phyloP scores from a whole-genome alignment of 257 asterid genomes.

The Gentiana dahurica region DNA sequence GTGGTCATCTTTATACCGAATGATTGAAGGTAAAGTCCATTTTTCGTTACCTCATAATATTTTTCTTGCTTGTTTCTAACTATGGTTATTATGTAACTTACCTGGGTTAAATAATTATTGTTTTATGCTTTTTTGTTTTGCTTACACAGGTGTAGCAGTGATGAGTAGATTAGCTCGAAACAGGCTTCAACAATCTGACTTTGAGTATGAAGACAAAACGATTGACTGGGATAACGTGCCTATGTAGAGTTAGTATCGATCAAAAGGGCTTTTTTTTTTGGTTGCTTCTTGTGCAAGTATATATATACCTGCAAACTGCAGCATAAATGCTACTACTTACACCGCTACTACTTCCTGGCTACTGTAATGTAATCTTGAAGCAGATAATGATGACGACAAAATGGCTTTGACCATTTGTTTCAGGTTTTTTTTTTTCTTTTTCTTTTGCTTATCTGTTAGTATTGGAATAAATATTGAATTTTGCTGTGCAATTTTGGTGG shows the following conservation, averaged over 20 bases:
- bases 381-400: no score
- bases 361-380: no score
- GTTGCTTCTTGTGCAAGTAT: background rate
- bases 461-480: no score
- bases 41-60: background rate
- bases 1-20: slow-evolving; percentile 86
- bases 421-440: no score
- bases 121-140: background rate
- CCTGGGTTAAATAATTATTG: background rate
- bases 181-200: slow-evolving; percentile 24
- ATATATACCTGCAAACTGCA: no score
- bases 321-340: no score
- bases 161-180: slow-evolving; percentile 43
- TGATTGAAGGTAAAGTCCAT: slow-evolving; percentile 63
- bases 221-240: slow-evolving; percentile 59
- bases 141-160: slow-evolving; percentile 44
- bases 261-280: background rate
- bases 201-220: slow-evolving; percentile 27
- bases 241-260: slow-evolving; percentile 23
- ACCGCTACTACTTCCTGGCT: no score
- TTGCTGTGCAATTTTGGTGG: no score
- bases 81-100: background rate
- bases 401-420: no score
- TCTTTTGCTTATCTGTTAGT: no score
- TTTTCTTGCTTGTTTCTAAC: background rate